Evolutionary conservation across 495 filamentous ascomycete genomes (phyloP).

Genomic region (Penicillium bialowiezense): DNA sequence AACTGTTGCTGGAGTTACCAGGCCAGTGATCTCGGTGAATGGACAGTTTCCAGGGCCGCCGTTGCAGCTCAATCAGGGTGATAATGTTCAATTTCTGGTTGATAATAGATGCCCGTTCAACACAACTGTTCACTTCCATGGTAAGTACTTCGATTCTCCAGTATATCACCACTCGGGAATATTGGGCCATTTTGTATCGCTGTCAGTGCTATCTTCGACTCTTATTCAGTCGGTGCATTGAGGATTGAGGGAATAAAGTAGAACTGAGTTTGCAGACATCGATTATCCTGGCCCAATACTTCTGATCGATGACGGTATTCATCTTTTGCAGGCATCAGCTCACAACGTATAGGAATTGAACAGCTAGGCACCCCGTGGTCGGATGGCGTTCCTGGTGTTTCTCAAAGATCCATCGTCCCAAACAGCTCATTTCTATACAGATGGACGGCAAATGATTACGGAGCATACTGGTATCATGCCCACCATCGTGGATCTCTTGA

Average conservation of each 20-base stretch:
- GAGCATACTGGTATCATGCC: constrained; percentile 47
- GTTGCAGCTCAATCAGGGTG: constrained; percentile 58
- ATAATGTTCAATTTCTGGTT: constrained; percentile 59
- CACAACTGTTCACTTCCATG: constrained; percentile 53
- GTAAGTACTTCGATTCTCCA: too few relatives aligned
- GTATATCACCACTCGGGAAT: too few relatives aligned
- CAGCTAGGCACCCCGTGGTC: constrained; percentile 47
- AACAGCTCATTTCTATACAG: constrained; percentile 46
- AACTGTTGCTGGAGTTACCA: constrained; percentile 28
- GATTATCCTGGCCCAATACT: too few relatives aligned
- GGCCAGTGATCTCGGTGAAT: constrained; percentile 57
- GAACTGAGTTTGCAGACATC: too few relatives aligned
- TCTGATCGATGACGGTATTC: too few relatives aligned
- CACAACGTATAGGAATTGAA: constrained; percentile 30
- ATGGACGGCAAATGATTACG: constrained; percentile 36
- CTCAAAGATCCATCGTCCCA: constrained; percentile 43
- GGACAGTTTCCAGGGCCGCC: constrained; percentile 58
- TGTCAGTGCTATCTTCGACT: too few relatives aligned
- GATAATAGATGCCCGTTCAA: constrained; percentile 54
- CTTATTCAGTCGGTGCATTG: too few relatives aligned
- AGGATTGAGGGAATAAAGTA: too few relatives aligned
- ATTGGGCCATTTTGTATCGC: too few relatives aligned
- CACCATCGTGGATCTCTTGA: constrained; percentile 51
- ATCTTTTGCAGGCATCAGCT: too few relatives aligned
- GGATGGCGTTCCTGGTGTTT: constrained; percentile 53